Evolutionary conservation across 768 basidiomycete species (phyloP).

Genomic region (Tricholoma sp.): DNA sequence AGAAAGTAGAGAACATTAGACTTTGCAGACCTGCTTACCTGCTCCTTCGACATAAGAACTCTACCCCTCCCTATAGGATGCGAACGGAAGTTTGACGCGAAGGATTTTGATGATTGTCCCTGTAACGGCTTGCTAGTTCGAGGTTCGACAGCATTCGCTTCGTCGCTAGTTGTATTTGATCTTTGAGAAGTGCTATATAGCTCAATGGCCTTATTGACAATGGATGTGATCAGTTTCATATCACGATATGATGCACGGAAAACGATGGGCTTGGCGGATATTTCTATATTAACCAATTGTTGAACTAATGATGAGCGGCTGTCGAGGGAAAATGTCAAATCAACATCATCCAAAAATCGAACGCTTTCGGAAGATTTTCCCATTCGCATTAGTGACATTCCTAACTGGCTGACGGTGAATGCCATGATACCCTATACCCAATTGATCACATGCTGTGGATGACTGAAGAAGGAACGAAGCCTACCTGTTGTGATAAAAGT

Average conservation of each 20-base stretch:
- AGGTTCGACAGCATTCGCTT: slow-evolving; percentile 1
- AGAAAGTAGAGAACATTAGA: slow-evolving; percentile 1
- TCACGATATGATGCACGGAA: slow-evolving; percentile 96
- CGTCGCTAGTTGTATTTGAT: slow-evolving; percentile 7
- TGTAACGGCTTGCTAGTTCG: slow-evolving; percentile 3
- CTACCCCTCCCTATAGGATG: slow-evolving; percentile 34
- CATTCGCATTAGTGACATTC: slow-evolving; percentile 94
- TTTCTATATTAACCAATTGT: slow-evolving; percentile 77
- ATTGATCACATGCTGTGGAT: background rate
- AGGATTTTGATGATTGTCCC: slow-evolving; percentile 5
- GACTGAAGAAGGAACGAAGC: slow-evolving; percentile 8
- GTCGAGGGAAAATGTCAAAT: slow-evolving; percentile 84
- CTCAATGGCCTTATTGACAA: slow-evolving; percentile 81
- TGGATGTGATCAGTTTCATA: slow-evolving; percentile 80
- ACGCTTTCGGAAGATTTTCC: slow-evolving; percentile 76
- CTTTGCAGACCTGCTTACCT: slow-evolving; percentile 42
- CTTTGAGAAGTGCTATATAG: slow-evolving; percentile 52
- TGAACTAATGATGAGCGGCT: slow-evolving; percentile 66
- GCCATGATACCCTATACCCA: slow-evolving; percentile 66
- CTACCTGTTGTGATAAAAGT: slow-evolving; percentile 86
- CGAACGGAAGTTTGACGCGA: slow-evolving; percentile 3
- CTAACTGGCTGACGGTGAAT: slow-evolving; percentile 71
- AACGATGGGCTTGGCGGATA: slow-evolving; percentile 77
- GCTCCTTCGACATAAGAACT: slow-evolving; percentile 66
- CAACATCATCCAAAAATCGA: slow-evolving; percentile 89